Evolutionary conservation across 2,329 filamentous ascomycete genomes (phyloP).

Genomic region (Fusarium sp.): DNA sequence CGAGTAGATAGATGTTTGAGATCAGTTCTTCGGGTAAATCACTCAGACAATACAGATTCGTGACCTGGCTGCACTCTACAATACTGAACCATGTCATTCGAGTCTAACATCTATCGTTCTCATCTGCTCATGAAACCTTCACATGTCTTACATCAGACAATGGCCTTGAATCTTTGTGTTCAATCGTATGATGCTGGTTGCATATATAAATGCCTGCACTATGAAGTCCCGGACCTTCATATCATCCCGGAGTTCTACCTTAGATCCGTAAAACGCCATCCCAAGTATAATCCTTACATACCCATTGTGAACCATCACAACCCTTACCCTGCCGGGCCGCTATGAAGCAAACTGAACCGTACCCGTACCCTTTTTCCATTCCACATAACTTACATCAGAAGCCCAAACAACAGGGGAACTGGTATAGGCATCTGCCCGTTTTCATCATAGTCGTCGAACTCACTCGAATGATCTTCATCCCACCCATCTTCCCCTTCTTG

Average conservation of each 20-base stretch:
- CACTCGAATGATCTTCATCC: conserved; percentile 24
- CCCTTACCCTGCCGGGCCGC: conserved; percentile 2
- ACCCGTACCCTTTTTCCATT: conserved; percentile 3
- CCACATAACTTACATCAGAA: conserved; percentile 36
- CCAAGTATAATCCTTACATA: conserved; percentile 17
- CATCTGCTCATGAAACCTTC: not conserved
- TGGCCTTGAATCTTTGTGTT: not conserved
- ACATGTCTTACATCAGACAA: not conserved
- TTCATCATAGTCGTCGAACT: conserved; percentile 42
- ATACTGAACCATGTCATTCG: not conserved
- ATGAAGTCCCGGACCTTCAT: conserved; percentile 17
- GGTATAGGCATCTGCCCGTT: conserved; percentile 34
- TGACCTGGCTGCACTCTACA: not conserved
- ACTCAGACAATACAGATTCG: not conserved
- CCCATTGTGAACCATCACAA: not conserved
- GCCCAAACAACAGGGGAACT: conserved; percentile 39
- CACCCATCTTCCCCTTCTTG: conserved; percentile 25
- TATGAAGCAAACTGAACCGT: conserved; percentile 6
- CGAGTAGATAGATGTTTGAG: too few relatives aligned
- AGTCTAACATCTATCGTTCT: not conserved
- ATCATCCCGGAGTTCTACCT: conserved; percentile 17
- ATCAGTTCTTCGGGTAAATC: not conserved
- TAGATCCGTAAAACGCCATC: conserved; percentile 32
- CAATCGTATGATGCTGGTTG: conserved; percentile 5
- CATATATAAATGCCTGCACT: conserved; percentile 9